Evolutionary conservation across 768 basidiomycete genomes (phyloP), one percentile per base, ranked within the genome.

Genomic region (Phlebiopsis flavidoalba): DNA sequence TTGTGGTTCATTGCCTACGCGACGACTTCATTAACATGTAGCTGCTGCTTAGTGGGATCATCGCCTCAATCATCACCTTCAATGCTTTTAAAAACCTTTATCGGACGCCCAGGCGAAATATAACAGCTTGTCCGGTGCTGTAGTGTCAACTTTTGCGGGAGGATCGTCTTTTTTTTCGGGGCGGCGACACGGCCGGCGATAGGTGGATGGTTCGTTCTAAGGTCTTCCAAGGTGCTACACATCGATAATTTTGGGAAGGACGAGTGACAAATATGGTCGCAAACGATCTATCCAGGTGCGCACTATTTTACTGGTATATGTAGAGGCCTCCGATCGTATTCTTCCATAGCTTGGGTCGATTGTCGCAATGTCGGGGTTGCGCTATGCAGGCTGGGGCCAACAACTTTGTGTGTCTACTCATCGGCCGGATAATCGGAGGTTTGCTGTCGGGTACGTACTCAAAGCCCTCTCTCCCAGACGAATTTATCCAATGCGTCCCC

Each of bases 71-170:
- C 36, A 79, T 85, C 51, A 79, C 80, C 1, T 80, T 85, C 72
- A 64, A 73, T 17, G 73, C 73, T 24, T 85, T 84, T 69, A 71
- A n/a, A 77, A 37, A 67, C 62, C 26, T 82, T 79, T 53, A 84
- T 86, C 63, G 66, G 78, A 60, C 72, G 80, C 51, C 75, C 83
- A 11, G 75, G 37, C 3, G 66, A 68, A n/a, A n/a, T 69, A 74
- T 53, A 64, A 64, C 36, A 70, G 67, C 46, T 73, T 86, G n/a
- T 76, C 76, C 58, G 84, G 84, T 21, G 84, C 83, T 0, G 79
- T 87, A 6, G 83, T 85, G 5, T 85, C 84, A 2, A 84, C 82
- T 0, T 85, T 85, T 61, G 83, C 80, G 36, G 83, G 81, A 73
- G 83, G 82, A 48, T 81, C n/a, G n/a, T n/a, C n/a, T n/a, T 80